Evolutionary conservation across 2,329 filamentous ascomycete species (phyloP), one percentile per base, ranked within the genome.

Genomic region (Claviceps lovelessii): DNA sequence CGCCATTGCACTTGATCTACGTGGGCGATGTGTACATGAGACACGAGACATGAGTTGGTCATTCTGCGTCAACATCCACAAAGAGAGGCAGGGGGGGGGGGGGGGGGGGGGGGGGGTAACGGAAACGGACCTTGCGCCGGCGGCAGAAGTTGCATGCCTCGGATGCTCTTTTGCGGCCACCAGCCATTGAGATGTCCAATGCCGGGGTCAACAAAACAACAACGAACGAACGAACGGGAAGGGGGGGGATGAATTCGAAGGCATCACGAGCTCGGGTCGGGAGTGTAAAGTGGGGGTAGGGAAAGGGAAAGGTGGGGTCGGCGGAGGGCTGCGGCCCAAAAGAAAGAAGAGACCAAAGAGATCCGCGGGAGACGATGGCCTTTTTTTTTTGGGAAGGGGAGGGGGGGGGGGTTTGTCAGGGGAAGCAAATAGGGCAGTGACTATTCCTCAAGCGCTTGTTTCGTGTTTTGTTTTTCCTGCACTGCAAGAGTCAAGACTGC

Each of bases 1-100:
- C 71, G 28, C 69, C 68, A 55, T 73, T 74, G 61, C 75, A 78
- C 59, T 74, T 76, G 63, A 78, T 71, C 46, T 39, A 50, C 4
- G 15, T 41, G 15, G 37, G 9, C 33, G 8, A 33, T 15, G 15
- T 39, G 39, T 6, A 17, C 39, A 41, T 7, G 15, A 41, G 15
- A 17, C 39, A 41, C 1, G 15, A 41, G 15, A 8, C 15, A 7
- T n/a, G 39, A 41, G 39, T n/a, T n/a, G 39, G 39, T 41, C 15
- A n/a, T 41, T 41, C 15, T n/a, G 39, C 39, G 39, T 41, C 39
- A 17, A 17, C 39, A 5, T 41, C 13, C 23, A 23, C 23, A 23
- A 41, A 17, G 5, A 50, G 17, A 13, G n/a, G 13, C 3, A 10
- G 13, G 1, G 28, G n/a, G 33, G 11, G 13, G 15, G 13, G 1